These are phyloP conservation scores for Colletotrichum agaves DNA, from an alignment of 2,329 filamentous ascomycete species.

Conservation along the genomic window DNA sequence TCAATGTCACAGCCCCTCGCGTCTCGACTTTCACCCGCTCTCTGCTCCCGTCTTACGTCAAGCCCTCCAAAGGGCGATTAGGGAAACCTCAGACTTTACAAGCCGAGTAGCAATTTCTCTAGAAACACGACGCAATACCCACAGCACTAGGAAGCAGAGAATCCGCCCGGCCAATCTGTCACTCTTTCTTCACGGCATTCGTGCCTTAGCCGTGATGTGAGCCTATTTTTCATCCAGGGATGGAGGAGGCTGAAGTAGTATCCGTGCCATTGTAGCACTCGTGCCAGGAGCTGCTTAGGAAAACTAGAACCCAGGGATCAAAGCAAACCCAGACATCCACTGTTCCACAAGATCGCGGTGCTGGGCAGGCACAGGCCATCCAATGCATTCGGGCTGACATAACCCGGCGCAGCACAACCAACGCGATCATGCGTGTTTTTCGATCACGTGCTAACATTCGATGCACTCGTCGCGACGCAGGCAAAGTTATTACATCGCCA, in stretches of 20 bases:
- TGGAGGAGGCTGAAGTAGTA: conserved; percentile 14
- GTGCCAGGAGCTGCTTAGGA: conserved; percentile 8
- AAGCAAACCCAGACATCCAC: neutral
- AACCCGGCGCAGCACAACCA: too few species aligned
- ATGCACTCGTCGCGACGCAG: too few species aligned
- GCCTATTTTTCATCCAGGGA: conserved; percentile 13
- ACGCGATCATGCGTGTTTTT: too few species aligned
- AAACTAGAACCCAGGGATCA: neutral
- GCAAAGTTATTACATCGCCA: conserved; percentile 7
- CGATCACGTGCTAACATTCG: conserved; percentile 9
- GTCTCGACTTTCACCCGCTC: neutral
- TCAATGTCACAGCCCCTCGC: neutral
- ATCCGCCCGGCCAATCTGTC: conserved; percentile 1
- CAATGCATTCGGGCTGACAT: neutral
- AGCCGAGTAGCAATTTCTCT: conserved; percentile 15
- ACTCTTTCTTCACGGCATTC: neutral
- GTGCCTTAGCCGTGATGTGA: neutral
- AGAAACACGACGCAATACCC: conserved; percentile 14
- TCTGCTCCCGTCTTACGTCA: neutral
- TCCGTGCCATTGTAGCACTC: conserved; percentile 30
- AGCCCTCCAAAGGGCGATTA: neutral
- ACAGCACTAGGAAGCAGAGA: conserved; percentile 14
- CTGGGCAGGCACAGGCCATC: neutral
- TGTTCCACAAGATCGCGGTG: conserved; percentile 9
- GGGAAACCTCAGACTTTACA: neutral